Evolutionary conservation across 192 early-diverging fungal genomes (phyloP).

Genomic region (Rhizophagus clarus): DNA sequence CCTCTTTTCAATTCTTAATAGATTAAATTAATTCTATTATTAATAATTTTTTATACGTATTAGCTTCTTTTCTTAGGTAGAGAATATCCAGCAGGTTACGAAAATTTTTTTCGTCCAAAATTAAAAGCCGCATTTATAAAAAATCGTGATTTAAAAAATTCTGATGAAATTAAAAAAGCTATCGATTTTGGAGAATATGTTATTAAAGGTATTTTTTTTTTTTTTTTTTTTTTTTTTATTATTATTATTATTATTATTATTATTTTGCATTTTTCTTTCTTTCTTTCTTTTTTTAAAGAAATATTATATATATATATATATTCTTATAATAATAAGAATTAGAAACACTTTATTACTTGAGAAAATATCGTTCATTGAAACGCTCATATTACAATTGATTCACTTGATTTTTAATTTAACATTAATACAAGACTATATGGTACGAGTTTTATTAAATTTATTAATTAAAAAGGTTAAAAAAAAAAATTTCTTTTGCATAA

Average conservation of each 20-base stretch:
- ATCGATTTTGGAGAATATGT: slow-evolving; percentile 47
- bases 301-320: not conserved
- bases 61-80: slow-evolving; percentile 47
- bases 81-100: slow-evolving; percentile 48
- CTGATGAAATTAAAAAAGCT: slow-evolving; percentile 42
- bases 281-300: not conserved
- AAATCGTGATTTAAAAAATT: slow-evolving; percentile 37
- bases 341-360: slow-evolving; percentile 47
- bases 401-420: no score
- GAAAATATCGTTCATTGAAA: slow-evolving; percentile 45
- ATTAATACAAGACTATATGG: no score
- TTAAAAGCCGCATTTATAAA: slow-evolving; percentile 49
- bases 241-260: no score
- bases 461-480: no score
- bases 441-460: no score
- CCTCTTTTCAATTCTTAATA: not conserved
- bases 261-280: slow-evolving; percentile 3
- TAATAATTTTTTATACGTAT: not conserved
- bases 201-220: slow-evolving; percentile 40
- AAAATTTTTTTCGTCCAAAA: slow-evolving; percentile 39
- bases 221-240: slow-evolving; percentile 7
- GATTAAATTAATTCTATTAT: no score
- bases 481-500: no score
- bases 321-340: slow-evolving; percentile 33
- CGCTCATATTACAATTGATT: slow-evolving; percentile 32